A percentile compares a stretch with the other conserved stretches of the same genome.
These are phyloP conservation scores for Boletus vermiculosoides DNA, from an alignment of 768 basidiomycete genomes.

Conservation along the genomic window DNA sequence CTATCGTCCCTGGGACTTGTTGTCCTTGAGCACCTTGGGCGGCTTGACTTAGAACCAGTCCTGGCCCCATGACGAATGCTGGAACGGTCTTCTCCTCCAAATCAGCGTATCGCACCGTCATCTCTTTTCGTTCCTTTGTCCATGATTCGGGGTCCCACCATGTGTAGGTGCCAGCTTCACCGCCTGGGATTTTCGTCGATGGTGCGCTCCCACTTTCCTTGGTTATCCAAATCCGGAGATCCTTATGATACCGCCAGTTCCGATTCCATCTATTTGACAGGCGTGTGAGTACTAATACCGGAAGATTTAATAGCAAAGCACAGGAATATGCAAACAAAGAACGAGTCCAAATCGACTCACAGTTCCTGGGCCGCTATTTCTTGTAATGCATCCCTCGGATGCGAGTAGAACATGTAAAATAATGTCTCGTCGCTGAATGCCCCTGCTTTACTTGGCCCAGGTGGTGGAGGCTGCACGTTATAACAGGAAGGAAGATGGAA, in stretches of 20 bases:
- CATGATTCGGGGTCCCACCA: slow-evolving; percentile 85
- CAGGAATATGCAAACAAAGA: slow-evolving; percentile 6
- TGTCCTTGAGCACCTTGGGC: slow-evolving; percentile 37
- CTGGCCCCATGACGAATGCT: slow-evolving; percentile 54
- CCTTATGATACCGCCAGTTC: slow-evolving; percentile 97
- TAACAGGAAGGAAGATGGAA: slow-evolving; percentile 91
- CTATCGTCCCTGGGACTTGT: slow-evolving; percentile 35
- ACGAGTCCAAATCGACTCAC: slow-evolving; percentile 49
- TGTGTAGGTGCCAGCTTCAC: slow-evolving; percentile 87
- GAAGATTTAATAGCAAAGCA: slow-evolving; percentile 1
- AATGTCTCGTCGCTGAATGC: slow-evolving; percentile 95
- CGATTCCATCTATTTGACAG: slow-evolving; percentile 69
- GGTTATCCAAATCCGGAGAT: slow-evolving; percentile 77
- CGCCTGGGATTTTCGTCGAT: slow-evolving; percentile 73
- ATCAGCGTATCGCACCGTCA: slow-evolving; percentile 72
- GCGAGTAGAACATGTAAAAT: slow-evolving; percentile 98
- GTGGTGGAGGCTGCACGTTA: slow-evolving; percentile 85
- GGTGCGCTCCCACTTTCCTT: slow-evolving; percentile 81
- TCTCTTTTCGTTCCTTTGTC: slow-evolving; percentile 74
- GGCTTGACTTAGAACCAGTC: slow-evolving; percentile 41
- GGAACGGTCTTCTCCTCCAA: slow-evolving; percentile 71
- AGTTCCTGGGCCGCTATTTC: slow-evolving; percentile 94
- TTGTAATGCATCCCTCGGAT: slow-evolving; percentile 87
- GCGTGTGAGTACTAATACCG: slow-evolving; percentile 4
- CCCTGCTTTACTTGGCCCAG: slow-evolving; percentile 74